Percentiles rank a stretch among this genome's conserved stretches.
Conservation (phyloP, 768 basidiomycete genomes). For the Naganishia antarctica region DNA sequence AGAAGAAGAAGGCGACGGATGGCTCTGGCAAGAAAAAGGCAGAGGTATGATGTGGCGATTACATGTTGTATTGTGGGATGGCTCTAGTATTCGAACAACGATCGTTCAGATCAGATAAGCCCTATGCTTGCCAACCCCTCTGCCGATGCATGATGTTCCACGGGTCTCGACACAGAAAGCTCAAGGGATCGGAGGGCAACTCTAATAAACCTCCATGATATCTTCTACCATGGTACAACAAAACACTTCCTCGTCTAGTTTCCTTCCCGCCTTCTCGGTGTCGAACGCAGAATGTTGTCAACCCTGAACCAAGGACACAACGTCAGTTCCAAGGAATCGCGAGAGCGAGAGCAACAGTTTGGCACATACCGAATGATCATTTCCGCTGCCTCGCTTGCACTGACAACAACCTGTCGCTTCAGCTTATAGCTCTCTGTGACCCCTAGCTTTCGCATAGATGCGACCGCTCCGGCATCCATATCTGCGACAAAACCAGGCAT, state of each 20-base stretch:
- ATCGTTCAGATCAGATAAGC: too few species aligned
- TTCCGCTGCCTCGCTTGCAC: conserved; percentile 92
- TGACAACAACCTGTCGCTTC: conserved; percentile 88
- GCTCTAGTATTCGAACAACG: background rate
- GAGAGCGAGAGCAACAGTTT: conserved; percentile 12
- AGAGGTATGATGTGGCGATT: background rate
- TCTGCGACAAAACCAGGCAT: conserved; percentile 54
- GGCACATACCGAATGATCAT: conserved; percentile 80
- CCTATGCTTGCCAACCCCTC: too few species aligned
- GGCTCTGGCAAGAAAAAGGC: conserved; percentile 11
- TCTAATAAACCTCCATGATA: background rate
- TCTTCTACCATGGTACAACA: background rate
- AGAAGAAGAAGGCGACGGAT: conserved; percentile 14
- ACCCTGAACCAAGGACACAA: conserved; percentile 55
- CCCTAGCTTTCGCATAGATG: conserved; percentile 79
- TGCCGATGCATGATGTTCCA: too few species aligned
- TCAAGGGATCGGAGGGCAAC: too few species aligned
- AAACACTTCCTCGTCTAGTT: conserved; percentile 28
- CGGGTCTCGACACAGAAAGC: too few species aligned
- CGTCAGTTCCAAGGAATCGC: conserved; percentile 9
- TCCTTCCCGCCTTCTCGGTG: conserved; percentile 75
- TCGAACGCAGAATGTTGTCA: conserved; percentile 81
- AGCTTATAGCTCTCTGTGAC: conserved; percentile 96
- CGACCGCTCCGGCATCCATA: conserved; percentile 79
- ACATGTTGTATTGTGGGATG: background rate